Evolutionary conservation across 352 stramenopile genomes (phyloP).

Genomic region (Globisporangium solare): DNA sequence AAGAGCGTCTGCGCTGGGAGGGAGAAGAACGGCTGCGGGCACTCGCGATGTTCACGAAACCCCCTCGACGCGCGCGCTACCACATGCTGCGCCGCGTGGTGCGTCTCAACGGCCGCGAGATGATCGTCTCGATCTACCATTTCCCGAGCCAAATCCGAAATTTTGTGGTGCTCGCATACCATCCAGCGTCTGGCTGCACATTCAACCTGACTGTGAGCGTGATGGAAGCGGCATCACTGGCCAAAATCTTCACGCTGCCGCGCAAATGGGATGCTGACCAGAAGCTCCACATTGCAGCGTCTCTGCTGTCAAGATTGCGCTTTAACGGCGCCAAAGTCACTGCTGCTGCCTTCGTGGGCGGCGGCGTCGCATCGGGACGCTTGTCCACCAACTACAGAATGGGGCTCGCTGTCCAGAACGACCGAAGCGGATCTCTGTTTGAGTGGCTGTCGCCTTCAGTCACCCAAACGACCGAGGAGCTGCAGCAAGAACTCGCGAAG

Average conservation of each 20-base stretch:
- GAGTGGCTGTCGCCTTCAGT: conserved; percentile 20
- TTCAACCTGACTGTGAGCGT: conserved; percentile 38
- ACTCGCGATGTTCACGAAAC: conserved; percentile 35
- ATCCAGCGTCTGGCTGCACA: conserved; percentile 33
- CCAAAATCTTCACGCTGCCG: conserved; percentile 29
- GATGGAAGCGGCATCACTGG: conserved; percentile 33
- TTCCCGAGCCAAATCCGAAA: conserved; percentile 51
- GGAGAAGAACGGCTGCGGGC: conserved; percentile 44
- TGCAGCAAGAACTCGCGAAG: conserved; percentile 19
- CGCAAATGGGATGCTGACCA: conserved; percentile 43
- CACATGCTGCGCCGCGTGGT: conserved; percentile 33
- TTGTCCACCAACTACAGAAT: conserved; percentile 17
- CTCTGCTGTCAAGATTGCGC: conserved; percentile 29
- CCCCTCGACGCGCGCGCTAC: conserved; percentile 41
- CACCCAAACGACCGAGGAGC: conserved; percentile 15
- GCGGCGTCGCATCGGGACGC: too few relatives aligned
- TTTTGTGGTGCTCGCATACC: conserved; percentile 46
- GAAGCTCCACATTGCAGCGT: conserved; percentile 34
- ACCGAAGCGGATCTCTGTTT: conserved; percentile 17
- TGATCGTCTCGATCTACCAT: conserved; percentile 63
- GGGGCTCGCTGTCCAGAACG: conserved; percentile 31
- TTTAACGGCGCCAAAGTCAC: conserved; percentile 18
- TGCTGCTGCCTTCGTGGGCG: not conserved
- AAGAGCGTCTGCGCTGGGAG: conserved; percentile 42
- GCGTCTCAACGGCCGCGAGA: conserved; percentile 29